Percentiles rank a stretch among this genome's conserved stretches.
phyloP scores from a whole-genome alignment of 2,329 filamentous ascomycete species.

The Fusarium euwallaceae region DNA sequence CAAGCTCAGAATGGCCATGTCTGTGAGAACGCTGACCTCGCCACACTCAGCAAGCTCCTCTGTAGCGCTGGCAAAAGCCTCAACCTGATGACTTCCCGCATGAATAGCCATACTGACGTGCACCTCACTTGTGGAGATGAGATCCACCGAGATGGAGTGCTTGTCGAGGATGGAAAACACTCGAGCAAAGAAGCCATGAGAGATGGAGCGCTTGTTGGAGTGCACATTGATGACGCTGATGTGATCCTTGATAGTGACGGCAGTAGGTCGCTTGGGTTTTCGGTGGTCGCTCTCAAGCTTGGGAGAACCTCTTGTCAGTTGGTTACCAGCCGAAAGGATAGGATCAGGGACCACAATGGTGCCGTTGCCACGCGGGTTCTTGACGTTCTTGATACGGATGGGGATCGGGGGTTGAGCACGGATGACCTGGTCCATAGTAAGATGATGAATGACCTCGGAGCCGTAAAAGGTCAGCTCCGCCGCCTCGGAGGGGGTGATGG shows the following conservation, averaged over 20 bases:
- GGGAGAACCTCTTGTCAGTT: conserved; percentile 66
- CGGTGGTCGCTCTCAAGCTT: conserved; percentile 54
- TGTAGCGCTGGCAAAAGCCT: conserved; percentile 76
- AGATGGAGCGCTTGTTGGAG: conserved; percentile 95
- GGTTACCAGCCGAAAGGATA: conserved; percentile 66
- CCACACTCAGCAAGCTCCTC: conserved; percentile 84
- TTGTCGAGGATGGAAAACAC: conserved; percentile 93
- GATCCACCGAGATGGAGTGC: conserved; percentile 89
- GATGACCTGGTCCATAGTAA: conserved; percentile 98
- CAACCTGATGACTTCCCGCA: conserved; percentile 74
- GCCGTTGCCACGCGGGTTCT: conserved; percentile 83
- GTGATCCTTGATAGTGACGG: conserved; percentile 97
- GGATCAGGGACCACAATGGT: conserved; percentile 87
- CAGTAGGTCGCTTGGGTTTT: conserved; percentile 81
- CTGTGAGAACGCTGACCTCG: conserved; percentile 87
- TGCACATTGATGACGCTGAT: conserved; percentile 98
- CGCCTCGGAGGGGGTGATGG: conserved; percentile 94
- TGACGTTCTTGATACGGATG: conserved; percentile 93
- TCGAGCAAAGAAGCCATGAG: conserved; percentile 93
- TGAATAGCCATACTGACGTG: conserved; percentile 98
- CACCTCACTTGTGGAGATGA: conserved; percentile 96
- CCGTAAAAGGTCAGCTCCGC: conserved; percentile 96
- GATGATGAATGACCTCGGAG: conserved; percentile 97
- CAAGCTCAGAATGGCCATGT: conserved; percentile 96
- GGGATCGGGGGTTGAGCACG: conserved; percentile 83